Evolutionary conservation across 23 red algal genomes (phyloP).

Genomic region (Gracilaria domingensis): DNA sequence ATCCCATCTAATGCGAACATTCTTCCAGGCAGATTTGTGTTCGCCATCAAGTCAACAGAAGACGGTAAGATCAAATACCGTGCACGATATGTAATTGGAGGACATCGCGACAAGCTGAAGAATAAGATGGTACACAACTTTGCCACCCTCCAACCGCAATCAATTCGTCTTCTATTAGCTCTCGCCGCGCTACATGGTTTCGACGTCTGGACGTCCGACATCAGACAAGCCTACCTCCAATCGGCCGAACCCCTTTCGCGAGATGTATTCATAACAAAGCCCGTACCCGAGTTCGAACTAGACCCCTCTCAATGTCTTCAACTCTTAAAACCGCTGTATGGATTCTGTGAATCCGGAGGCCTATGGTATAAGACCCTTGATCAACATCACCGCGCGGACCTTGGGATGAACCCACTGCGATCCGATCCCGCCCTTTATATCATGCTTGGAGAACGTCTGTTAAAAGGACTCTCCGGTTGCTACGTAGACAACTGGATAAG

Average conservation of each 20-base stretch:
- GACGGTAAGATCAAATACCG: slow-evolving; percentile 46
- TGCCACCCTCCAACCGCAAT: slow-evolving; percentile 48
- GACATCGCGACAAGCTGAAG: neutral
- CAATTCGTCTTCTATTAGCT: slow-evolving; percentile 10
- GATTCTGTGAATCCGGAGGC: slow-evolving; percentile 30
- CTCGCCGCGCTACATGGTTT: slow-evolving; percentile 25
- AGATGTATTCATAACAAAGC: slow-evolving; percentile 38
- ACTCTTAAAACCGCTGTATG: slow-evolving; percentile 21
- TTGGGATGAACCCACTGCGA: neutral
- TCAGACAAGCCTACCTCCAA: slow-evolving; percentile 42
- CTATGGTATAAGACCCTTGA: slow-evolving; percentile 28
- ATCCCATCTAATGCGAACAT: too few species aligned
- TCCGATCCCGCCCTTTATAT: slow-evolving; percentile 42
- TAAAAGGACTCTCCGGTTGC: slow-evolving; percentile 1
- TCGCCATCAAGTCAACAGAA: too few species aligned
- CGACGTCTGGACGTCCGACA: slow-evolving; percentile 19
- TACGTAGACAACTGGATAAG: slow-evolving; percentile 36
- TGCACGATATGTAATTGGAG: slow-evolving; percentile 21
- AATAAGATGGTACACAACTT: slow-evolving; percentile 25
- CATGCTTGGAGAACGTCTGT: neutral
- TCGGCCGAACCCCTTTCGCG: slow-evolving; percentile 7
- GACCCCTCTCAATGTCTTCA: slow-evolving; percentile 33
- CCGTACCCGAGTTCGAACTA: slow-evolving; percentile 35
- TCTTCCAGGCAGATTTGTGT: too few species aligned
- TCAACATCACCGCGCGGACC: neutral